Conservation (phyloP, 2,329 filamentous ascomycete genomes). For the Fusarium euwallaceae region DNA sequence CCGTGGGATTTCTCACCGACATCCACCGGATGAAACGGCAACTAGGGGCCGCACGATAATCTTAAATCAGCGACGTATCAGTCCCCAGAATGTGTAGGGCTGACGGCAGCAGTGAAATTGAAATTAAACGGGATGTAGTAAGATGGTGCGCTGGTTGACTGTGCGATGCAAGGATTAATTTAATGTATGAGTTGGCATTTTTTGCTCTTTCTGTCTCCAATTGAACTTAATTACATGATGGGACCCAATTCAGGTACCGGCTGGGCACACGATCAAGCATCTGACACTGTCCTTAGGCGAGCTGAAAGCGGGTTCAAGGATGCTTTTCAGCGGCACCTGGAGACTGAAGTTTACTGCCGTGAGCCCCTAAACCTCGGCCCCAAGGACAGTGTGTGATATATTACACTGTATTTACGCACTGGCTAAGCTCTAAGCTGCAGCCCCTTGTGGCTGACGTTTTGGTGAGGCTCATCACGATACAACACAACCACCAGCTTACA, state of each 20-base stretch:
- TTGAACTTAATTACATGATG: background rate
- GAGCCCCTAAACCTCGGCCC: background rate
- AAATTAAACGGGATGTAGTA: background rate
- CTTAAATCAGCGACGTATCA: background rate
- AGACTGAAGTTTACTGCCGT: background rate
- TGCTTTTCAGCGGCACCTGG: background rate
- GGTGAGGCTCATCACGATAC: conserved; percentile 10
- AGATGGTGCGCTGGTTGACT: background rate
- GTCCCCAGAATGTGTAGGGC: background rate
- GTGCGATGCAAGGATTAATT: background rate
- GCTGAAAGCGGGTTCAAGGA: background rate
- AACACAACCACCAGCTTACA: conserved; percentile 21
- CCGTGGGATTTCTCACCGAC: conserved; percentile 8
- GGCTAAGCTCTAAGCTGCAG: background rate
- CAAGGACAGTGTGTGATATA: background rate
- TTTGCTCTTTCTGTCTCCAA: background rate
- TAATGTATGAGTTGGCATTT: background rate
- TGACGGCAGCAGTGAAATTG: background rate
- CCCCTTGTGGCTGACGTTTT: conserved; percentile 20
- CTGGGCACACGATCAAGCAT: background rate
- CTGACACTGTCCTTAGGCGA: background rate
- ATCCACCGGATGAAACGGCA: background rate
- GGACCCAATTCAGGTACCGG: background rate
- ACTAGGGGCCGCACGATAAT: background rate
- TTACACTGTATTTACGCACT: conserved; percentile 13